Conservation (phyloP, 148 eudicot genomes). For the Vaccinium darrowii region DNA sequence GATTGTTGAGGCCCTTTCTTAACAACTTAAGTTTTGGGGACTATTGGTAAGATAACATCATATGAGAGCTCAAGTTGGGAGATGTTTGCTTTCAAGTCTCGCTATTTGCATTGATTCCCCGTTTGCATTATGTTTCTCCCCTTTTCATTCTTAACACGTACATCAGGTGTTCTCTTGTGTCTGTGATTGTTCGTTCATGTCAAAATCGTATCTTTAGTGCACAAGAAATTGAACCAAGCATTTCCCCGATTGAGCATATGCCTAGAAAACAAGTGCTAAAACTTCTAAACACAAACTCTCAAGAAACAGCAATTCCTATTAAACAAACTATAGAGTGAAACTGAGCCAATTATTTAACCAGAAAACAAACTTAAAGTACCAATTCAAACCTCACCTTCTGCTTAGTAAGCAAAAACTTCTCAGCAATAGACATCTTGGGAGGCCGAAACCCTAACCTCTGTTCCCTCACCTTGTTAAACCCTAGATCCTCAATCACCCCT, state of each 20-base stretch:
- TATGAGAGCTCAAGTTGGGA: too few relatives aligned
- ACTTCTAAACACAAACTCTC: background rate
- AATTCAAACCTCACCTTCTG: constrained; percentile 50
- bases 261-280: background rate
- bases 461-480: constrained; percentile 56
- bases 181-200: background rate
- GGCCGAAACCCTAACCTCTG: constrained; percentile 57
- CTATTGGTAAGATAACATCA: too few relatives aligned
- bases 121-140: too few relatives aligned
- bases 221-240: background rate
- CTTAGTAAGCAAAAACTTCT: constrained; percentile 51
- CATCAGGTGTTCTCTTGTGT: too few relatives aligned
- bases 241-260: background rate
- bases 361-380: background rate
- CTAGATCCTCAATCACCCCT: constrained; percentile 74
- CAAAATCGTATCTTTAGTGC: background rate
- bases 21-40: too few relatives aligned
- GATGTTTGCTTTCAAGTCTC: too few relatives aligned
- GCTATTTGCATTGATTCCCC: too few relatives aligned
- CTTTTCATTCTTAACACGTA: background rate
- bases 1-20: too few relatives aligned
- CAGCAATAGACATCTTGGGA: constrained; percentile 64
- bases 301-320: background rate
- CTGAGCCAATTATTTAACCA: background rate
- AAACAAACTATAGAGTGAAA: background rate